These are phyloP conservation scores for Trypanosoma vivax DNA, from an alignment of 208 protist genomes.

Conservation along the genomic window DNA sequence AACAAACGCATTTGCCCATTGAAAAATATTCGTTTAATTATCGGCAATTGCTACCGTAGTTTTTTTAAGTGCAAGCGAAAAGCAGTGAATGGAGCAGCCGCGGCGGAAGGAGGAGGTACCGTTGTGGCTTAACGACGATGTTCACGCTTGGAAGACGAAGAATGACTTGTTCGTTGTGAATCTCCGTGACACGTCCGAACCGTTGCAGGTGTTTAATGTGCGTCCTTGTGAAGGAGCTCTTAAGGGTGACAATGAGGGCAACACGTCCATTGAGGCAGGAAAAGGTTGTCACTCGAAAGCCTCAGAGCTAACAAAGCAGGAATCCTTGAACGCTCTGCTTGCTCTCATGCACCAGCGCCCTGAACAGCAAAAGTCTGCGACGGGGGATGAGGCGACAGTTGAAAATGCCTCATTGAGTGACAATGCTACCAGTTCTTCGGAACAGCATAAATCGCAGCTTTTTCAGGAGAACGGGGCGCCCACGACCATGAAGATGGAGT, in stretches of 20 bases:
- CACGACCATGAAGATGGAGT: slow-evolving; percentile 34
- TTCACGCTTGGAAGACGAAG: slow-evolving; percentile 66
- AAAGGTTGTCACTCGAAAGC: slow-evolving; percentile 4
- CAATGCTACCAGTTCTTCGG: background rate
- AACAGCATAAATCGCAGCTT: slow-evolving; percentile 1
- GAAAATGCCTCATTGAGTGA: background rate
- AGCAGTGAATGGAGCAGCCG: slow-evolving; percentile 15
- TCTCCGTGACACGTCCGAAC: slow-evolving; percentile 44
- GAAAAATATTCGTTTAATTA: no score
- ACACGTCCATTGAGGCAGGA: background rate
- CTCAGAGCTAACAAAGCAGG: background rate
- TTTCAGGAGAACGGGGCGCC: slow-evolving; percentile 20
- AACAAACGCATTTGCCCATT: no score
- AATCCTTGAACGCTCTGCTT: slow-evolving; percentile 26
- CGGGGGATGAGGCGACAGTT: background rate
- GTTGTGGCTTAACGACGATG: slow-evolving; percentile 30
- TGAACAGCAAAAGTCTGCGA: slow-evolving; percentile 1
- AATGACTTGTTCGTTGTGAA: slow-evolving; percentile 66
- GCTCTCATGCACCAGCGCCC: slow-evolving; percentile 25
- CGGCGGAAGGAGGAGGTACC: slow-evolving; percentile 23
- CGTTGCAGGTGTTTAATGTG: slow-evolving; percentile 13
- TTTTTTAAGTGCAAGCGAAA: background rate
- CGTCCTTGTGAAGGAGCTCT: background rate
- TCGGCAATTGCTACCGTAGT: no score
- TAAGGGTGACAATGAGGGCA: slow-evolving; percentile 1